These are phyloP conservation scores for Moricandia arvensis DNA, from an alignment of 345 rosid species.

Conservation along the genomic window DNA sequence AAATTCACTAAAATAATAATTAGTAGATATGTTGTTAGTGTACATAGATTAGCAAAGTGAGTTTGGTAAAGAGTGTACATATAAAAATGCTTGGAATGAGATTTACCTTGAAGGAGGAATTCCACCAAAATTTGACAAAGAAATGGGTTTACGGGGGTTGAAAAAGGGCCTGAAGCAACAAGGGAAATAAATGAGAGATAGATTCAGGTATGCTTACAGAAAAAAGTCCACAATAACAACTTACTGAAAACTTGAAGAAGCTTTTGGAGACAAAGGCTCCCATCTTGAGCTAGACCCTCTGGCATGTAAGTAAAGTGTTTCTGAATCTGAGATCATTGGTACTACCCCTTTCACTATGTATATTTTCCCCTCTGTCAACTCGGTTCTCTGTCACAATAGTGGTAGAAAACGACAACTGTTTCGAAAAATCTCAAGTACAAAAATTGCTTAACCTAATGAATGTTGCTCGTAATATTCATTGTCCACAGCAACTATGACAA, in stretches of 20 bases:
- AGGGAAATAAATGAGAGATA: slow-evolving; percentile 5
- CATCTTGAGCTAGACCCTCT: slow-evolving; percentile 69
- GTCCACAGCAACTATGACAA: neutral
- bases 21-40: neutral
- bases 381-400: slow-evolving; percentile 51
- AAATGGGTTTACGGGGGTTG: slow-evolving; percentile 63
- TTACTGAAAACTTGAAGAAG: slow-evolving; percentile 55
- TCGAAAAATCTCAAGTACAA: slow-evolving; percentile 1
- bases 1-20: slow-evolving; percentile 60
- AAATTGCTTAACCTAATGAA: neutral
- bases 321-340: slow-evolving; percentile 60
- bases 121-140: slow-evolving; percentile 63
- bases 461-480: neutral
- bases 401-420: slow-evolving; percentile 13
- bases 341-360: slow-evolving; percentile 61
- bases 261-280: slow-evolving; percentile 55
- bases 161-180: slow-evolving; percentile 69
- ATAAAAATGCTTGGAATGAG: neutral
- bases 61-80: neutral
- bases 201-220: slow-evolving; percentile 5
- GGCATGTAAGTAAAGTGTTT: slow-evolving; percentile 77
- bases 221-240: slow-evolving; percentile 30
- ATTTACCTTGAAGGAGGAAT: slow-evolving; percentile 74
- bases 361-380: slow-evolving; percentile 84
- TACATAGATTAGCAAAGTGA: neutral